Base-by-base conservation (phyloP, 1,139 yeast species). In the Geotrichum australiense region DNA sequence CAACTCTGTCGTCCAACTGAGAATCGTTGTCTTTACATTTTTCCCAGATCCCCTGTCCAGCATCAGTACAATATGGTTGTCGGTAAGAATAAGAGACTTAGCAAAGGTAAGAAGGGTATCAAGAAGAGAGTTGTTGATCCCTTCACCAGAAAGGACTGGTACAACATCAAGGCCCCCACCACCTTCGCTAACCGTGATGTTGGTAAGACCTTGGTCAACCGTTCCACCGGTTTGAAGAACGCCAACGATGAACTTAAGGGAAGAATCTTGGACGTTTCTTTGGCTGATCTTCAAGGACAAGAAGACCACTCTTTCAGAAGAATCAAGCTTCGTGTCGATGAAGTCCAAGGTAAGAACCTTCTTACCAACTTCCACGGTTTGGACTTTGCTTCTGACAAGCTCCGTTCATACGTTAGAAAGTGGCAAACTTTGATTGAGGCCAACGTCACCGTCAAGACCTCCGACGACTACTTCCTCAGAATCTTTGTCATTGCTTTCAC, bases 71-170 rank as follows among this genome's bases (percentile, higher is more conserved):
- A 48, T 50, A 83, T 84, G 94, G 94, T 91, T 78, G 91, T 85
- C 71, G 94, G 94, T 70, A 85, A 85, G 84, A 85, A 85, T 73
- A 85, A 85, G 87, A 81, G 94, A 79, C 76, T 84, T 73, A 80
- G 89, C 74, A 84, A 84, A 77, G 94, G 94, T 71, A 84, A 84
- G 86, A 85, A 84, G 74, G 94, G 94, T 65, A 71, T 82, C 71
- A 85, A 85, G 93, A 85, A 84, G 89, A 84, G 79, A 80, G 86
- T 80, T 68, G 89, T 83, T 59, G 94, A 84, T 78, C 94, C 94
- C 66, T 84, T 84, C 85, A 74, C 91, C 79, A 82, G 83, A 70
- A 85, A 85, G 76, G 94, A 84, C 64, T 84, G 95, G 95, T 85
- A 74, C 71, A 89, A 80, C 70, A 81, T 85, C 74, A 84, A 85